Conservation (phyloP, 805 yeast genomes). For the Yarrowia sp. region DNA sequence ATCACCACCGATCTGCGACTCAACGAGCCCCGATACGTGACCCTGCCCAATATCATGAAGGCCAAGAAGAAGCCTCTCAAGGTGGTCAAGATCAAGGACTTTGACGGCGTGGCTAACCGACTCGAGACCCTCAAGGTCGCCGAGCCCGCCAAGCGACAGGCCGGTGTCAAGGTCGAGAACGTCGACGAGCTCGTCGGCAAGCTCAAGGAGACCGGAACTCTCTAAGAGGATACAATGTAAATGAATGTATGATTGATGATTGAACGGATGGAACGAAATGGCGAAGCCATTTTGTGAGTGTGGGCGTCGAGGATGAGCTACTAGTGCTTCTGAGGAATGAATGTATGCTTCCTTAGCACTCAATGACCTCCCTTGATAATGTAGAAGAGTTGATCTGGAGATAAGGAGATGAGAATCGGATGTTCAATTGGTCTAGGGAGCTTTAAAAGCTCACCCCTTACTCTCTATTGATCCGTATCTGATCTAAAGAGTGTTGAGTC, state of each 20-base stretch:
- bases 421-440: too few relatives aligned
- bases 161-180: conserved; percentile 78
- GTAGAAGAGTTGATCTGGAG: too few relatives aligned
- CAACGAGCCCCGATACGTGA: conserved; percentile 95
- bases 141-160: conserved; percentile 83
- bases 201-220: conserved; percentile 77
- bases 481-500: too few relatives aligned
- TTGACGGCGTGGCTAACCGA: conserved; percentile 70
- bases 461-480: too few relatives aligned
- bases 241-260: conserved; percentile 41
- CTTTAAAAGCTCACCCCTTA: too few relatives aligned
- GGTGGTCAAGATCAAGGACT: conserved; percentile 66
- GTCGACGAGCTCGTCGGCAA: conserved; percentile 85
- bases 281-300: too few relatives aligned
- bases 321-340: too few relatives aligned
- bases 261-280: background rate
- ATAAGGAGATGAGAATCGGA: too few relatives aligned
- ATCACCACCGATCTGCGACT: conserved; percentile 93
- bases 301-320: too few relatives aligned
- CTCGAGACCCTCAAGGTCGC: conserved; percentile 73
- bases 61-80: conserved; percentile 96
- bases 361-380: too few relatives aligned
- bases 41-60: conserved; percentile 96
- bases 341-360: too few relatives aligned
- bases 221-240: conserved; percentile 50